Base-by-base conservation (phyloP, 768 basidiomycete species). In the Kwoniella shandongensis region DNA sequence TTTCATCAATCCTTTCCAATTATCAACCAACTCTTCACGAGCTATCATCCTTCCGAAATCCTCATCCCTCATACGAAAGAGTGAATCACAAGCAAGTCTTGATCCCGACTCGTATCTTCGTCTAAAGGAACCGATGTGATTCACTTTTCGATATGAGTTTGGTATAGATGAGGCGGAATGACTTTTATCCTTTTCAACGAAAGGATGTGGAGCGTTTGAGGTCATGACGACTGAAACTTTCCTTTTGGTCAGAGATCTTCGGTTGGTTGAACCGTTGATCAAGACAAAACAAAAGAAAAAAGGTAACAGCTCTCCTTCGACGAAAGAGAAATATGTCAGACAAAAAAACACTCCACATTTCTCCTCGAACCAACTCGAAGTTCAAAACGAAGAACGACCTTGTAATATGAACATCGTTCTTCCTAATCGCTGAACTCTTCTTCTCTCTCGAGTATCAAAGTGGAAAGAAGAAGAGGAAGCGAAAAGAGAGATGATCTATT, bases 61-160 rank as follows among this genome's bases (percentile, higher is more conserved):
- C 50, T 36, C n/a, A n/a, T n/a, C n/a, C n/a, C n/a, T n/a, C n/a
- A n/a, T n/a, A n/a, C n/a, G n/a, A n/a, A n/a, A n/a, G n/a, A n/a
- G n/a, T n/a, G n/a, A n/a, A n/a, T n/a, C n/a, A n/a, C n/a, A n/a
- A n/a, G n/a, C n/a, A n/a, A n/a, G n/a, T n/a, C n/a, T n/a, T n/a
- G n/a, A n/a, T 48, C 23, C 36, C 44, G 59, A 62, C 66, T 67
- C 66, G 53, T 67, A 67, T 67, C 66, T 67, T 67, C 66, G 66
- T 62, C 66, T 57, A n/a, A n/a, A n/a, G 35, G 18, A 23, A 23
- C 44, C 49, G 17, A 13, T 22, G 17, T 38, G 7, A 1, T 30
- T 29, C 44, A 13, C 2, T n/a, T n/a, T n/a, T 15, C 41, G 51
- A 23, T 23, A 18, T 22, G 36, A 18, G 42, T 18, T 26, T 12